phyloP scores from a whole-genome alignment of 257 asterid species.

The Solanum ahanhuiri region DNA sequence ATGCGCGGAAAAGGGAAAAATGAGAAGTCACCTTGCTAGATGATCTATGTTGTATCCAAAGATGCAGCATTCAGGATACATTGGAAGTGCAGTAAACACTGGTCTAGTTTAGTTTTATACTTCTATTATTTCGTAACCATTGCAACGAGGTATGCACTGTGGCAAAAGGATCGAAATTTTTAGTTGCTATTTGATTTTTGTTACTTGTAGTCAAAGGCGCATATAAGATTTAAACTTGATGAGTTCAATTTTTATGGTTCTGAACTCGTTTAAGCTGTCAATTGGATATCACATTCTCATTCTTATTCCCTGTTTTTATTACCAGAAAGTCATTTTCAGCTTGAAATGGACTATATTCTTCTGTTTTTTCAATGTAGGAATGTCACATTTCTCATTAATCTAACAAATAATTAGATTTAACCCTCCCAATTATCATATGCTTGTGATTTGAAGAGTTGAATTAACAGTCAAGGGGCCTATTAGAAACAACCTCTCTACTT shows the following conservation, averaged over 20 bases:
- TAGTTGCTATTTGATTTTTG: not conserved
- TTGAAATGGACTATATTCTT: not conserved
- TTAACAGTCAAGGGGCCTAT: not conserved
- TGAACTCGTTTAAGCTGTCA: not conserved
- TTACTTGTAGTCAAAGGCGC: not conserved
- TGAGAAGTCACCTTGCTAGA: not conserved
- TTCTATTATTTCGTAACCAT: not conserved
- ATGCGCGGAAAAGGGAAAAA: not conserved
- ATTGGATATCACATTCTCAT: not conserved
- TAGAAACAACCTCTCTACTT: not conserved
- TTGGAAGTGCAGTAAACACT: not conserved
- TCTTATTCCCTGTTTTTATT: not conserved
- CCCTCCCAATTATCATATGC: not conserved
- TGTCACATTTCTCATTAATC: not conserved
- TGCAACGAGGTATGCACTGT: not conserved
- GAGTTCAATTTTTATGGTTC: not conserved
- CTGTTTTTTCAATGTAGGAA: not conserved
- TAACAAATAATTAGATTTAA: not conserved
- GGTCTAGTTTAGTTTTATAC: not conserved
- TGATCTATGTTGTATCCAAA: not conserved
- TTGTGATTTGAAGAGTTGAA: not conserved
- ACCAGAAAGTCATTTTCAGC: not conserved
- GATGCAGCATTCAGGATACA: not conserved
- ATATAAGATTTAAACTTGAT: not conserved
- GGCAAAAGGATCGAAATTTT: not conserved